Conservation (phyloP, 2,329 filamentous ascomycete genomes). For the Fusarium sp. region DNA sequence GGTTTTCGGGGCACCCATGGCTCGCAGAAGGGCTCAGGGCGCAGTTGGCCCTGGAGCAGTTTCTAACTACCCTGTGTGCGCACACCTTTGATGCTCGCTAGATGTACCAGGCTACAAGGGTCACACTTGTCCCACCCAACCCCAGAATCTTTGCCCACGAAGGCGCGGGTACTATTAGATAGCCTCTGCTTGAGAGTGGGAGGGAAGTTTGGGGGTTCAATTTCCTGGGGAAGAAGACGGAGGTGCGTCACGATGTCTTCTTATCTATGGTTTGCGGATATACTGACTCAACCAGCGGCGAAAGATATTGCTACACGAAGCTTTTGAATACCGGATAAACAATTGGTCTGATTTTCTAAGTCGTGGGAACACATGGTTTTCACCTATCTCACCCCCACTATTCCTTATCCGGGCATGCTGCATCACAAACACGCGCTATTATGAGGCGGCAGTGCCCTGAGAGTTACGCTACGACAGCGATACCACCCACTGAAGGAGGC, state of each 20-base stretch:
- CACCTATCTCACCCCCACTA: constrained; percentile 28
- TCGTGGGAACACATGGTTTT: neutral
- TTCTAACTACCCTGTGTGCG: constrained; percentile 32
- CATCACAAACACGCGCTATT: constrained; percentile 25
- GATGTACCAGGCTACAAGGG: neutral
- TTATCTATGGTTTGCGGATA: constrained; percentile 34
- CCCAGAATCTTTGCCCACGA: constrained; percentile 39
- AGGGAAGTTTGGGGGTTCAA: constrained; percentile 36
- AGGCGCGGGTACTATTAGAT: constrained; percentile 39
- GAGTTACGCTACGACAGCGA: constrained; percentile 13
- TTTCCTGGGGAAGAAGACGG: constrained; percentile 9
- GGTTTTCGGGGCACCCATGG: constrained; percentile 26
- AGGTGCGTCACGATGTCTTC: constrained; percentile 15
- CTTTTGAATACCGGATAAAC: constrained; percentile 25
- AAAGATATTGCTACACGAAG: constrained; percentile 27
- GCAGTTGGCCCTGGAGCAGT: constrained; percentile 24
- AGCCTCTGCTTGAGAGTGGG: constrained; percentile 34
- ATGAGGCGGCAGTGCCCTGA: constrained; percentile 31
- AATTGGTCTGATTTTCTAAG: constrained; percentile 25
- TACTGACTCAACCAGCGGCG: neutral
- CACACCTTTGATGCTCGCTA: constrained; percentile 11
- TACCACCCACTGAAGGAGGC: constrained; percentile 4
- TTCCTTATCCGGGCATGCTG: constrained; percentile 31
- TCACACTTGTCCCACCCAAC: constrained; percentile 37
- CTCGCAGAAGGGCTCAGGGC: constrained; percentile 27